Percentiles rank a stretch among this genome's conserved stretches.
Evolutionary conservation across 2,329 filamentous ascomycete species (phyloP).

Genomic region (Claviceps quebecensis): DNA sequence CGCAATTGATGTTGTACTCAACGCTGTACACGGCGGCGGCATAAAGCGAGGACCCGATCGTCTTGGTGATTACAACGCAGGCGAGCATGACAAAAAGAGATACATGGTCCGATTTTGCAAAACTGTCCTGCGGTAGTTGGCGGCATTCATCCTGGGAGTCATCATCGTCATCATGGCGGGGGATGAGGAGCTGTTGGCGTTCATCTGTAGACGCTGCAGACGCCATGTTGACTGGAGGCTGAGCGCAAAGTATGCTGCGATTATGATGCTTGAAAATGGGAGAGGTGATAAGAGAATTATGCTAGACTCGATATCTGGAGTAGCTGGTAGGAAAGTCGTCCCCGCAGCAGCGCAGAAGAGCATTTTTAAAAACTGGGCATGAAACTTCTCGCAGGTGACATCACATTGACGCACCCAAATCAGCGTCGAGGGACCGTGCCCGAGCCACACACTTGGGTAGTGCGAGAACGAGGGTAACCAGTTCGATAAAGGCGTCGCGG

Average conservation of each 20-base stretch:
- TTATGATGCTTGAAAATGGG: neutral
- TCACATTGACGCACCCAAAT: neutral
- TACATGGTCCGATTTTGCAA: neutral
- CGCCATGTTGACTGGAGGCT: neutral
- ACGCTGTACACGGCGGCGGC: neutral
- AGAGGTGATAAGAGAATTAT: too few species aligned
- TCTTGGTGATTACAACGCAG: neutral
- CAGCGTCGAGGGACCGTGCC: too few species aligned
- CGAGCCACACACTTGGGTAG: too few species aligned
- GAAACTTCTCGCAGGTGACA: neutral
- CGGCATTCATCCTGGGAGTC: neutral
- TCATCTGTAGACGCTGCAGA: neutral
- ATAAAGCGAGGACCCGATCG: neutral
- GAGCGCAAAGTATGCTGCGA: neutral
- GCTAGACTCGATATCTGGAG: neutral
- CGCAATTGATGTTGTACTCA: slow-evolving; percentile 3
- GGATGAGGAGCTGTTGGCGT: slow-evolving; percentile 2
- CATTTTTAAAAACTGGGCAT: too few species aligned
- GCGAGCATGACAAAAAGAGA: slow-evolving; percentile 1
- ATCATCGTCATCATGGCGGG: neutral
- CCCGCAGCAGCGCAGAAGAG: neutral
- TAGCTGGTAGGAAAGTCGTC: neutral
- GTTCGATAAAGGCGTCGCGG: too few species aligned
- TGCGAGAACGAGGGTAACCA: too few species aligned
- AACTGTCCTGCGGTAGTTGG: slow-evolving; percentile 3